phyloP scores from a whole-genome alignment of 495 filamentous ascomycete species.

The Penicillium cataractarum region DNA sequence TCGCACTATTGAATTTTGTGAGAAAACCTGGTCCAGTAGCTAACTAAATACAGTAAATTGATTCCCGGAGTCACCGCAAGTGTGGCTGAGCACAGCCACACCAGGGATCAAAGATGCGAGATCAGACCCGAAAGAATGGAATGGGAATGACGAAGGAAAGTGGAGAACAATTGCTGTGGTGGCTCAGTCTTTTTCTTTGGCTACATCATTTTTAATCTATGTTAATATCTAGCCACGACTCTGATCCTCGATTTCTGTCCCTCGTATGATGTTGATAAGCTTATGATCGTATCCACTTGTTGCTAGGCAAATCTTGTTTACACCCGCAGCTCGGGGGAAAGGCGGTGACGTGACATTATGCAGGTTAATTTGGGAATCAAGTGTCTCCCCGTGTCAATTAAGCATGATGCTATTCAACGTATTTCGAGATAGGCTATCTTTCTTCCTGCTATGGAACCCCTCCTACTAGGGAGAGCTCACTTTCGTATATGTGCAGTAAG shows the following conservation, averaged over 20 bases:
- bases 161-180: background rate
- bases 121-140: background rate
- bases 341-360: background rate
- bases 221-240: background rate
- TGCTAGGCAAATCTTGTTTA: background rate
- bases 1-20: slow-evolving; percentile 28
- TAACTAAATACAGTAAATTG: background rate
- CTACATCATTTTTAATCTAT: background rate
- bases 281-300: background rate
- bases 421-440: too few species aligned
- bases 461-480: too few species aligned
- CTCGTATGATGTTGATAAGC: background rate
- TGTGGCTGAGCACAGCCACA: slow-evolving; percentile 24
- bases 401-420: too few species aligned
- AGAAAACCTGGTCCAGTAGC: background rate
- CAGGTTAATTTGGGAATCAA: background rate
- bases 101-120: background rate
- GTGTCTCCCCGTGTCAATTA: background rate
- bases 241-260: background rate
- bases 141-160: background rate
- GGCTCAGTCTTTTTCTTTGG: background rate
- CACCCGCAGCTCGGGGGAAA: background rate
- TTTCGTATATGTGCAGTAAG: too few species aligned
- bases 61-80: slow-evolving; percentile 20
- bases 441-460: too few species aligned